These are phyloP conservation scores for Apiospora aurea DNA, from an alignment of 2,329 filamentous ascomycete genomes.

Conservation along the genomic window DNA sequence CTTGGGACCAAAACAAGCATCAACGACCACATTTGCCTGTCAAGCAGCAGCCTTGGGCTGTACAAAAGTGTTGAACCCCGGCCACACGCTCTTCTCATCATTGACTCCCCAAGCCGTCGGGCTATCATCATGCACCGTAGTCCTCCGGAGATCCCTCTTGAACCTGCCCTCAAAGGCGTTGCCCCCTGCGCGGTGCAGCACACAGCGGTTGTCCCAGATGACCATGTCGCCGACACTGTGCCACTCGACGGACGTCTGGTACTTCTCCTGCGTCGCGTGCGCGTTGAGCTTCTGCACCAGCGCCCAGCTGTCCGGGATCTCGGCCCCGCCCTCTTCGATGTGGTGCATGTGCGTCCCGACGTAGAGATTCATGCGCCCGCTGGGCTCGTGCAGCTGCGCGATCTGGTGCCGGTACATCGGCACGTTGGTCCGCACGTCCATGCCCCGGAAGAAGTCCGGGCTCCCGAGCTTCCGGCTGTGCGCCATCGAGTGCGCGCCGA, in stretches of 20 bases:
- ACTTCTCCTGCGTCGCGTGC: conserved; percentile 28
- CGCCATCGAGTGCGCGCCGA: conserved; percentile 40
- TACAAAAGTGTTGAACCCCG: neutral
- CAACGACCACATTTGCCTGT: neutral
- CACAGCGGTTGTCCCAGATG: conserved; percentile 33
- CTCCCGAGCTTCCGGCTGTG: conserved; percentile 44
- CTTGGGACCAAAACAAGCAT: neutral
- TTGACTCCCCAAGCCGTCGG: conserved; percentile 23
- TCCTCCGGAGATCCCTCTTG: conserved; percentile 11
- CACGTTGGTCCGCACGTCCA: conserved; percentile 39
- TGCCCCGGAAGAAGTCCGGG: conserved; percentile 44
- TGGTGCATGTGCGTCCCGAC: conserved; percentile 53
- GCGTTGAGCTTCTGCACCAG: conserved; percentile 37
- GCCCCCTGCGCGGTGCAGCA: conserved; percentile 29
- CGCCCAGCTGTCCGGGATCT: conserved; percentile 35
- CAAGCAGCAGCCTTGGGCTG: conserved; percentile 5
- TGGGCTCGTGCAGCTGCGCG: conserved; percentile 52
- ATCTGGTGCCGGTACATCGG: conserved; percentile 46
- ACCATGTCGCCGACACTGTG: conserved; percentile 30
- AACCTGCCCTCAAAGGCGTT: conserved; percentile 1
- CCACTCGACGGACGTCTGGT: conserved; percentile 29
- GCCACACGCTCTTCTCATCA: neutral
- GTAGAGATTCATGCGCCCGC: conserved; percentile 53
- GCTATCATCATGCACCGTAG: conserved; percentile 24
- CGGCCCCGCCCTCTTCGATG: conserved; percentile 44